phyloP scores from a whole-genome alignment of 768 basidiomycete species.

The Boletus tylopilopsis region DNA sequence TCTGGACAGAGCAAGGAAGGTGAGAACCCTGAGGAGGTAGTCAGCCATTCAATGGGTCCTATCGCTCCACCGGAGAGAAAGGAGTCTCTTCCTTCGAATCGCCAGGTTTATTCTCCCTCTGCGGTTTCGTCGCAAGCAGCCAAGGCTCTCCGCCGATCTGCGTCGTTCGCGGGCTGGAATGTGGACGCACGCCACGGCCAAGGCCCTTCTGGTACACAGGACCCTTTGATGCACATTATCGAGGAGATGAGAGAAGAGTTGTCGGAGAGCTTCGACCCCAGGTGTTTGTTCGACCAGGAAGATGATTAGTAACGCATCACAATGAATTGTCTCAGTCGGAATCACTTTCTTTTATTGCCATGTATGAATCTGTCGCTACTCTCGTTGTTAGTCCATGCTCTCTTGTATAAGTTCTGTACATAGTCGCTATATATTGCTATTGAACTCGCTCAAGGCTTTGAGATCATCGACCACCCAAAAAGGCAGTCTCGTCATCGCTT shows the following conservation, averaged over 20 bases:
- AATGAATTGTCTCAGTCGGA: slow-evolving; percentile 2
- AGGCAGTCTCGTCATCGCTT: not conserved
- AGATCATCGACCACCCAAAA: not conserved
- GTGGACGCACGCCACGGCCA: not conserved
- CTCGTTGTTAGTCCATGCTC: not conserved
- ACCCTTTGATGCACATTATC: slow-evolving; percentile 15
- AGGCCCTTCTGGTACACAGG: not conserved
- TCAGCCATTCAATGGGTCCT: slow-evolving; percentile 16
- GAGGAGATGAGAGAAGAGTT: slow-evolving; percentile 18
- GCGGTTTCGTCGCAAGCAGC: not conserved
- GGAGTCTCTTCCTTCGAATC: slow-evolving; percentile 11
- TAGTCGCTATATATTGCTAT: too few species aligned
- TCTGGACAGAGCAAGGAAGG: slow-evolving; percentile 1
- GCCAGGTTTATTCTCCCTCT: not conserved
- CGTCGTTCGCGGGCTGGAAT: slow-evolving; percentile 20
- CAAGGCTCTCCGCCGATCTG: slow-evolving; percentile 23
- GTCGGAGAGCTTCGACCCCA: slow-evolving; percentile 15
- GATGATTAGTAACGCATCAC: not conserved
- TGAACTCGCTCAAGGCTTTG: not conserved
- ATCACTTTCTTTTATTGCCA: not conserved
- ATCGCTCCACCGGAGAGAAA: slow-evolving; percentile 10
- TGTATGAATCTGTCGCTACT: not conserved
- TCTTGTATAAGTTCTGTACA: too few species aligned
- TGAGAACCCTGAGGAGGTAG: slow-evolving; percentile 3
- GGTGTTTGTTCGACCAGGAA: slow-evolving; percentile 12